Evolutionary conservation across 1,139 yeast species (phyloP), one percentile per base, ranked within the genome.

Genomic region (Kodamaea alishanica): DNA sequence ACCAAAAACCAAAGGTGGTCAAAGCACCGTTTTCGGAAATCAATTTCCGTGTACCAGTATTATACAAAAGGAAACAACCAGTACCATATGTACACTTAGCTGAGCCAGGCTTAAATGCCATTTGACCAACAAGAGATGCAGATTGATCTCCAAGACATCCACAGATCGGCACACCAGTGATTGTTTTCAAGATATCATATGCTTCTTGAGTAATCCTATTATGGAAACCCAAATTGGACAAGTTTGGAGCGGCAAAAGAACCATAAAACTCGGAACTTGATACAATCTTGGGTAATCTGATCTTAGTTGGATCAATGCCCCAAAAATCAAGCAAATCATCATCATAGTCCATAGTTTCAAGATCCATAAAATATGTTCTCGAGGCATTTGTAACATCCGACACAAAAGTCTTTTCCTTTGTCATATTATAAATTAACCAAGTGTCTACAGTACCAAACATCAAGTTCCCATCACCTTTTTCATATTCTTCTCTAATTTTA

Each of bases 31-130:
- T 81, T 31, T 77, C 71, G 30, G 90, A 80, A 35, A 82, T 76
- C 60, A 82, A 67, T 48, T 79, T 78, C 34, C 70, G 61, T 26
- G 70, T 62, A 40, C 97, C 97, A 3, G 96, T 87, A 65, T 90
- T 90, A 72, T 85, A 88, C 48, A 90, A 72, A 48, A 90, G 64
- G 74, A 90, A 90, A 61, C 96, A 88, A 48, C 97, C 97, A 2
- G 97, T 90, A 50, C 97, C 97, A 58, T 89, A 90, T n/a, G 97
- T 90, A 71, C 95, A 87, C 64, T 90, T 90, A 30, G 96, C 96
- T 38, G 84, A 79, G 41, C 97, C 97, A 26, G 80, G 75, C 48
- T 76, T 73, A 55, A 87, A 79, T 1, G 96, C 96, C 61, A 87
- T 65, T 63, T 90, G 97, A 26, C 97, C 97, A 37, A 89, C 96